Conservation (phyloP, 108 stramenopile genomes). For the Bacterosira constricta region DNA sequence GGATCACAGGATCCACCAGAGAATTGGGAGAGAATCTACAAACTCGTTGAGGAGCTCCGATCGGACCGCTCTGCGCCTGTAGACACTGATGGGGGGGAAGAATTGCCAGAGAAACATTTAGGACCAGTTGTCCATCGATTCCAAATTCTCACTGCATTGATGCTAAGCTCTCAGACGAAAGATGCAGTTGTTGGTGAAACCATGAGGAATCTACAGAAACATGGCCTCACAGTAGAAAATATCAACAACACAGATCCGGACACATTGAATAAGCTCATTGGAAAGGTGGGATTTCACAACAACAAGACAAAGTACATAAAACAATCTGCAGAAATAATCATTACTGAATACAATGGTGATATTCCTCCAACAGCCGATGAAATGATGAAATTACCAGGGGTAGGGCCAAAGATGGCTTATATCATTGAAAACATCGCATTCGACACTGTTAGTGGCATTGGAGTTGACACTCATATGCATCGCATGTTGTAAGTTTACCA, state of each 20-base stretch:
- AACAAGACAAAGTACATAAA: slow-evolving; percentile 92
- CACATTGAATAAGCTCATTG: slow-evolving; percentile 66
- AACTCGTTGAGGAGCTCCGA: slow-evolving; percentile 80
- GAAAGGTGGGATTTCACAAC: slow-evolving; percentile 90
- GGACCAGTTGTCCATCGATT: slow-evolving; percentile 61
- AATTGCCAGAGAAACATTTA: slow-evolving; percentile 53
- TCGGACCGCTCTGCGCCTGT: slow-evolving; percentile 81
- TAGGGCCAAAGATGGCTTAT: slow-evolving; percentile 93
- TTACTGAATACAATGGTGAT: slow-evolving; percentile 68
- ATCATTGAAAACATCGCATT: slow-evolving; percentile 85
- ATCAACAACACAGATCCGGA: slow-evolving; percentile 58
- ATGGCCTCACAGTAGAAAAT: slow-evolving; percentile 69
- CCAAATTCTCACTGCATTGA: slow-evolving; percentile 82
- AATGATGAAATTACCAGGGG: slow-evolving; percentile 80
- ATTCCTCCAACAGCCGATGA: slow-evolving; percentile 77
- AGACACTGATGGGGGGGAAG: slow-evolving; percentile 81
- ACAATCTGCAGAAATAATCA: slow-evolving; percentile 63
- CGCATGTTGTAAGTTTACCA: slow-evolving; percentile 66
- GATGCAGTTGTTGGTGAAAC: slow-evolving; percentile 86
- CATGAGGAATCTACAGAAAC: slow-evolving; percentile 67
- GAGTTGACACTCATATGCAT: slow-evolving; percentile 96
- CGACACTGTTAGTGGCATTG: slow-evolving; percentile 73
- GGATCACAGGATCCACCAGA: slow-evolving; percentile 56
- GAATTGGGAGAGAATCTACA: slow-evolving; percentile 71
- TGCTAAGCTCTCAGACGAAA: slow-evolving; percentile 92